phyloP scores from a whole-genome alignment of 2,329 filamentous ascomycete species.

The Fusarium robinianum region DNA sequence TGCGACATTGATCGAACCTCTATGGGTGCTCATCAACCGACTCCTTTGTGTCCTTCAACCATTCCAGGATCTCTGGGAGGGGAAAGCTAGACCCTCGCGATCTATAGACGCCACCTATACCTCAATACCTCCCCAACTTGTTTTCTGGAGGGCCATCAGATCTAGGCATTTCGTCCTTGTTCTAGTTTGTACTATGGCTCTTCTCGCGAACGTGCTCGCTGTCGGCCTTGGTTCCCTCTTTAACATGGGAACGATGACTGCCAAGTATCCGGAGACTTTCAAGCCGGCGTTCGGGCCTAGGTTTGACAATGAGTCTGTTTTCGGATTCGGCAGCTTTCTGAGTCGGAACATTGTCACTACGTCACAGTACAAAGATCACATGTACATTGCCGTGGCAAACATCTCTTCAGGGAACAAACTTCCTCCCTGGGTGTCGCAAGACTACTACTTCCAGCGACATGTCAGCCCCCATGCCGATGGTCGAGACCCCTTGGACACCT shows the following conservation, averaged over 20 bases:
- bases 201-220: slow-evolving; percentile 58
- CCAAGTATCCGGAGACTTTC: slow-evolving; percentile 14
- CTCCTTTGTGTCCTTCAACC: slow-evolving; percentile 59
- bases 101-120: slow-evolving; percentile 54
- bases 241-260: slow-evolving; percentile 38
- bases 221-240: slow-evolving; percentile 58
- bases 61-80: slow-evolving; percentile 52
- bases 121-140: slow-evolving; percentile 59
- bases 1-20: slow-evolving; percentile 60
- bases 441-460: slow-evolving; percentile 55
- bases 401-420: slow-evolving; percentile 47
- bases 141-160: slow-evolving; percentile 49
- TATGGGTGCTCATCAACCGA: slow-evolving; percentile 60
- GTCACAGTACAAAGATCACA: slow-evolving; percentile 29
- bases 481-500: background rate
- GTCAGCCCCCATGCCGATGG: background rate
- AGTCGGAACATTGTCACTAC: background rate
- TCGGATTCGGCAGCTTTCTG: background rate
- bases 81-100: slow-evolving; percentile 40
- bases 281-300: slow-evolving; percentile 11
- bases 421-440: slow-evolving; percentile 53
- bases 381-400: slow-evolving; percentile 51
- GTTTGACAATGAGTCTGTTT: slow-evolving; percentile 31
- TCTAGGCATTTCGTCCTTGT: slow-evolving; percentile 52
- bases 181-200: slow-evolving; percentile 50